A percentile compares a stretch with the other conserved stretches of the same genome.
These are phyloP conservation scores for Alternaria alternata DNA, from an alignment of 2,329 filamentous ascomycete genomes.

Conservation along the genomic window DNA sequence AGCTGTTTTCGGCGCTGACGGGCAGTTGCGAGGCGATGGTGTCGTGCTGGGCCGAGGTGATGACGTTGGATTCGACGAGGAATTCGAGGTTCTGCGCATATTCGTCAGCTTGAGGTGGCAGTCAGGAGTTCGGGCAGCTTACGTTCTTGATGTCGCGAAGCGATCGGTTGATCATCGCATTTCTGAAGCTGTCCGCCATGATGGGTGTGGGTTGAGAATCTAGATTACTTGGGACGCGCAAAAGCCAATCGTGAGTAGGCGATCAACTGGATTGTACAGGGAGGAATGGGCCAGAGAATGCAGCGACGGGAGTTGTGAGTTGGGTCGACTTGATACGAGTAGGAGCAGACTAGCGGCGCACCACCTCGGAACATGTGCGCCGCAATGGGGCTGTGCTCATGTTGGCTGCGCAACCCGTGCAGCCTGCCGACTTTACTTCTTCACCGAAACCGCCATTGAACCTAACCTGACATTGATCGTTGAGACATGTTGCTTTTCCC, in stretches of 20 bases:
- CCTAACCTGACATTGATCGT: not conserved
- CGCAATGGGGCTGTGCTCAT: constrained; percentile 31
- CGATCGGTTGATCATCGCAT: constrained; percentile 79
- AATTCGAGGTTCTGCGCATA: constrained; percentile 85
- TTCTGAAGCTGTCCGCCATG: constrained; percentile 57
- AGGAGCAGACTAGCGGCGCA: constrained; percentile 18
- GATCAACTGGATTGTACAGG: not conserved
- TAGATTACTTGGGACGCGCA: not conserved
- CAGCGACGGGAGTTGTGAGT: constrained; percentile 6
- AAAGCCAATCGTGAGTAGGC: not conserved
- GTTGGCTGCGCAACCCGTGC: constrained; percentile 4
- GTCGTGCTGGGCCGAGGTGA: constrained; percentile 78
- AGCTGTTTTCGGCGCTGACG: constrained; percentile 72
- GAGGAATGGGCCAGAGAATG: constrained; percentile 9
- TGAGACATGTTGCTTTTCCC: not conserved
- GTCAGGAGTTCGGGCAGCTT: constrained; percentile 41
- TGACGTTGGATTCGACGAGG: constrained; percentile 82
- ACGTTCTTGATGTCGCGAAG: constrained; percentile 88
- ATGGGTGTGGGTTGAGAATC: not conserved
- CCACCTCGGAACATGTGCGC: constrained; percentile 23
- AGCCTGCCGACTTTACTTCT: constrained; percentile 1
- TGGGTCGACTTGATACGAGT: constrained; percentile 18
- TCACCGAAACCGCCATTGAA: not conserved
- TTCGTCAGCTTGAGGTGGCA: not conserved
- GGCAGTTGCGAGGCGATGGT: constrained; percentile 79